Base-by-base conservation (phyloP, 2,329 filamentous ascomycete genomes). In the Teratosphaeriaceae sp. region DNA sequence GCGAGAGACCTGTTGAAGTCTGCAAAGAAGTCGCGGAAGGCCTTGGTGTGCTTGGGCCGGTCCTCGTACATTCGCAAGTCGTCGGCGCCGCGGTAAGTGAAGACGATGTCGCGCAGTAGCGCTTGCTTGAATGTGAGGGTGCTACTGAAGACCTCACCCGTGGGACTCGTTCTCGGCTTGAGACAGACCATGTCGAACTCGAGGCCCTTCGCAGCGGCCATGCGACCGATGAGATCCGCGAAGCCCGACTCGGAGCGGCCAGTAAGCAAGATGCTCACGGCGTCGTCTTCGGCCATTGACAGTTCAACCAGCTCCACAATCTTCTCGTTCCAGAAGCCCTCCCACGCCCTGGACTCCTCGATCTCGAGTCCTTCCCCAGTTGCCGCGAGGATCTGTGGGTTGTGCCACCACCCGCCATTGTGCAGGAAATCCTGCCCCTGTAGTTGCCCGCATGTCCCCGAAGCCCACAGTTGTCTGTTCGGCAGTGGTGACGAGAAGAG, bases 301-400 rank as follows among this genome's bases (percentile, higher is more conserved):
- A 96, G 71, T 57, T 77, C 74, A 30, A 94, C 88, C 22, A 97
- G 76, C 55, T 88, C 46, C 54, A 75, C 79, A 52, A 98, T 82
- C 55, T 84, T 80, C 61, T 97, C 90, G 59, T 97, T 97, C 92
- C 92, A 98, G 85, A 87, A 96, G 26, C 88, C 88, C 44, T 85
- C 72, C 90, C 90, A 98, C 8, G 78, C 89, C 19, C 81, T 80
- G 31, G 76, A 71, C 63, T 97, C 89, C 66, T 97, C 92, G 44
- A 78, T 78, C 40, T 87, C 86, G 5, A 83, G 63, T 13, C 92
- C 92, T 44, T 88, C 77, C 40, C 92, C 92, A 1, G 88, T 95
- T 2, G 89, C 82, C 9, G 84, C 80, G 19, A 98, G 79, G 49
- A 98, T 89, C 50, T 79, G 80, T 33, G 80, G 78, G 60, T 97